Evolutionary conservation across 176 grass and related monocot genomes (phyloP), one percentile per base, ranked within the genome.

Genomic region (Olyra latifolia): DNA sequence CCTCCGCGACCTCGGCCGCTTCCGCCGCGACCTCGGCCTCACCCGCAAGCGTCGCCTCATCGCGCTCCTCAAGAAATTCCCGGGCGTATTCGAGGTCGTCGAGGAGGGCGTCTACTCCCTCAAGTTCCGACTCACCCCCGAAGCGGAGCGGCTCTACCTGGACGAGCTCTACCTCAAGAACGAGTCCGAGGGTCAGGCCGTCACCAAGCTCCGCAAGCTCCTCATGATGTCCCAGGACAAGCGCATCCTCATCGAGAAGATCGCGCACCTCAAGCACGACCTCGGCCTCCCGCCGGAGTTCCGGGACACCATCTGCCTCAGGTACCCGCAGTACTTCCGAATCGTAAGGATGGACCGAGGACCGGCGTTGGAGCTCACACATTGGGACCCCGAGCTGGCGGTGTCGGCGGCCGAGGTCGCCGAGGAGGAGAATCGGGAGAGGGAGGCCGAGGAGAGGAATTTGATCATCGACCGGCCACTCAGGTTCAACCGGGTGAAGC

Each of bases 21-120:
- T 94, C 81, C 88, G 92, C 69, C 89, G 91, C 49, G 83, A 98
- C 84, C 92, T 99, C 3, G 92, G 96, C 1, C 90, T 99, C 83
- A 99, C 96, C 24, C 91, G 82, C 55, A 95, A 95, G 81, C 96
- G 96, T 80, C 90, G 92, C 38, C 91, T 99, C 78, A 95, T 99
- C 77, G 96, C 92, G 44, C 80, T 99, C 39, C 83, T 99, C 80
- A 93, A 79, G 88, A 65, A 75, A 0, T 99, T 99, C 80, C 96
- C 96, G 6, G 96, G 83, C 12, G 90, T 99, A 47, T 95, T 95
- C 52, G 88, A 95, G 48, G 69, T 99, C 45, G 66, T 99, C 10
- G 96, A 99, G 91, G 96, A 99, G 47, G 92, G 96, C 64, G 92
- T 91, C 43, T 99, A 93, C 80, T 99, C 92, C 20, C 88, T 99